These are phyloP conservation scores for Penicillium sp. DNA, from an alignment of 2,329 filamentous ascomycete genomes.

Conservation along the genomic window DNA sequence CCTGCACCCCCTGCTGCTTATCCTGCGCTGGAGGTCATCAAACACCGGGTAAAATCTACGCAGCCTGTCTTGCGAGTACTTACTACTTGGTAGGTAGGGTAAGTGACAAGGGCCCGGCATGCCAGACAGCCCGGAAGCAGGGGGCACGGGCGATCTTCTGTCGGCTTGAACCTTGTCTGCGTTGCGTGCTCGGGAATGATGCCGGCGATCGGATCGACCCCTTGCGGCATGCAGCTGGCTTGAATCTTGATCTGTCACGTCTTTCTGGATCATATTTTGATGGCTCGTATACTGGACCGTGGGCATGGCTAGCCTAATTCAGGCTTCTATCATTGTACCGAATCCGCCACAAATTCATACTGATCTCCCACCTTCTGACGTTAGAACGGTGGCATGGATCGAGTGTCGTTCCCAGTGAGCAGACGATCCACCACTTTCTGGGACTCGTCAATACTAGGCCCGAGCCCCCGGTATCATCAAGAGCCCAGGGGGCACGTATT, in stretches of 20 bases:
- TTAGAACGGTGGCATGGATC: no score
- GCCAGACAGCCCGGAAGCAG: slow-evolving; percentile 21
- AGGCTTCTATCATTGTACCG: no score
- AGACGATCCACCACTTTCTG: no score
- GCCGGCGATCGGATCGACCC: slow-evolving; percentile 13
- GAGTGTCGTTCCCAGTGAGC: no score
- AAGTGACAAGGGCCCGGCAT: background rate
- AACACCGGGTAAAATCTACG: background rate
- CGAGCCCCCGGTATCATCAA: no score
- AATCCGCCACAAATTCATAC: no score
- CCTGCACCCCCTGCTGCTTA: background rate
- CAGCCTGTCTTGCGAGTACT: background rate
- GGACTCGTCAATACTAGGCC: no score
- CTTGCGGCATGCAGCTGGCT: slow-evolving; percentile 16
- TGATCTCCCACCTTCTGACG: no score
- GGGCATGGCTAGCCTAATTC: no score
- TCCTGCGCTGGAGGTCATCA: background rate
- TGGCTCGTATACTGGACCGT: background rate
- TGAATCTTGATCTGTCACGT: slow-evolving; percentile 2
- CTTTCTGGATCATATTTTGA: slow-evolving; percentile 8
- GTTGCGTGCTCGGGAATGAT: slow-evolving; percentile 14
- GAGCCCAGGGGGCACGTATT: no score
- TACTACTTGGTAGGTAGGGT: background rate
- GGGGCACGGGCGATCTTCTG: slow-evolving; percentile 10
- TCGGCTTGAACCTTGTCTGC: slow-evolving; percentile 2